A percentile compares a stretch with the other conserved stretches of the same genome.
phyloP scores from a whole-genome alignment of 495 filamentous ascomycete genomes.

The Cairneyella variabilis region DNA sequence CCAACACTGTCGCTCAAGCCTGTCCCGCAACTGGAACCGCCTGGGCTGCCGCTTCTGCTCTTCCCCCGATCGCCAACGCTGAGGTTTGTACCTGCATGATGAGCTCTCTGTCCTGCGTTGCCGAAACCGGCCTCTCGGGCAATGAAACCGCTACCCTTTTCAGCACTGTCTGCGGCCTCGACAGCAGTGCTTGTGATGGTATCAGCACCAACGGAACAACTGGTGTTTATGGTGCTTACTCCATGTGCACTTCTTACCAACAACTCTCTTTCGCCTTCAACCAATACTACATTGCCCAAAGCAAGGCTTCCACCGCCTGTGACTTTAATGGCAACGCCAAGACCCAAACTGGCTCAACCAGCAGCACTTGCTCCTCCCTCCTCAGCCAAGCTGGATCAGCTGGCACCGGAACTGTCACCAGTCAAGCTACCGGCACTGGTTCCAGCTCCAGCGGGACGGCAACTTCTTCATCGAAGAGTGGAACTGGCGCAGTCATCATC shows the following conservation, averaged over 20 bases:
- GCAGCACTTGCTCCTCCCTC: constrained; percentile 43
- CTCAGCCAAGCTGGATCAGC: constrained; percentile 55
- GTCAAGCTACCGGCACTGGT: constrained; percentile 43
- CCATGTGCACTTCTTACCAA: constrained; percentile 77
- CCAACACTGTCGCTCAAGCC: constrained; percentile 64
- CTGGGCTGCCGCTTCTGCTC: constrained; percentile 67
- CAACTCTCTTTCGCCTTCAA: constrained; percentile 81
- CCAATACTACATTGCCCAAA: constrained; percentile 69
- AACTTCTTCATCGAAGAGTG: constrained; percentile 24
- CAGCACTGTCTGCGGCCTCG: constrained; percentile 63
- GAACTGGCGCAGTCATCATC: constrained; percentile 41
- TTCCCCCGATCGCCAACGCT: constrained; percentile 77
- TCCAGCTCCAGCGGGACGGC: constrained; percentile 31
- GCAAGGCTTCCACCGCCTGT: constrained; percentile 56
- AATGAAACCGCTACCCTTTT: constrained; percentile 64
- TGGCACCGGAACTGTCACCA: constrained; percentile 63
- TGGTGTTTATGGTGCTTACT: constrained; percentile 82
- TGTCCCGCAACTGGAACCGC: constrained; percentile 63
- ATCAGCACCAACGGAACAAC: constrained; percentile 65
- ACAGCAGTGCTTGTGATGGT: constrained; percentile 55
- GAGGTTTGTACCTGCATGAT: constrained; percentile 81
- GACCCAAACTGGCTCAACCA: constrained; percentile 34
- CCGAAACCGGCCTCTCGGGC: constrained; percentile 37
- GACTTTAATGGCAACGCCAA: constrained; percentile 68
- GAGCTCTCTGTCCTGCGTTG: constrained; percentile 64